Conservation (phyloP, 495 filamentous ascomycete species). For the Lophium mytilinum region DNA sequence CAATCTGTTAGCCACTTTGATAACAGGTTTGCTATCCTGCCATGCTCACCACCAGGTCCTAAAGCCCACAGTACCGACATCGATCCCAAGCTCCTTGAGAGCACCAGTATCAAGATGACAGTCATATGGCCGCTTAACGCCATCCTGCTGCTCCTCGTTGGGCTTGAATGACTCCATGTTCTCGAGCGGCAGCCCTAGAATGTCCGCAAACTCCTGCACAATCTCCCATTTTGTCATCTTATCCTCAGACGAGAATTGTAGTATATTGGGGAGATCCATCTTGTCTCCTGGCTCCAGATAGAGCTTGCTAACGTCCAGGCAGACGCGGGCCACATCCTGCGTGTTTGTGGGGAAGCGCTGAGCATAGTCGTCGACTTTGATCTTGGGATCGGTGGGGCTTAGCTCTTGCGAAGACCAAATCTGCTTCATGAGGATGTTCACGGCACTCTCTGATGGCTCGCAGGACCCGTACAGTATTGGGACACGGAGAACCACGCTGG, state of each 20-base stretch:
- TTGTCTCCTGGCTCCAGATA: constrained; percentile 42
- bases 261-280: constrained; percentile 52
- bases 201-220: constrained; percentile 68
- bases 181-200: constrained; percentile 67
- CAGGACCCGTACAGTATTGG: constrained; percentile 74
- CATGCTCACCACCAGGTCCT: constrained; percentile 68
- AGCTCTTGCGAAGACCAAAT: constrained; percentile 58
- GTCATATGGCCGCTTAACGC: constrained; percentile 78
- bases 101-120: constrained; percentile 75
- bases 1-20: background rate
- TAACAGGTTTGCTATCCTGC: constrained; percentile 6
- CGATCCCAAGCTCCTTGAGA: constrained; percentile 66
- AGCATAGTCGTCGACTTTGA: constrained; percentile 87
- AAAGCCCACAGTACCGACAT: constrained; percentile 70
- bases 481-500: constrained; percentile 65
- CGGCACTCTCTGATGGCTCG: constrained; percentile 64
- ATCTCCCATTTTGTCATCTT: constrained; percentile 89
- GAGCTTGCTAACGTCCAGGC: constrained; percentile 58
- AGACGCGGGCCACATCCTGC: constrained; percentile 79
- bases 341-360: constrained; percentile 80
- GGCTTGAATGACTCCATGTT: constrained; percentile 48
- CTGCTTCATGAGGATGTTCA: constrained; percentile 70
- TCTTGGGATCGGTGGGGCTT: constrained; percentile 37
- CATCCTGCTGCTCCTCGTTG: constrained; percentile 67
- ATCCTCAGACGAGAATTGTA: constrained; percentile 87